Conservation (phyloP, 139 green algal genomes). For the Volvox reticuliferus region DNA sequence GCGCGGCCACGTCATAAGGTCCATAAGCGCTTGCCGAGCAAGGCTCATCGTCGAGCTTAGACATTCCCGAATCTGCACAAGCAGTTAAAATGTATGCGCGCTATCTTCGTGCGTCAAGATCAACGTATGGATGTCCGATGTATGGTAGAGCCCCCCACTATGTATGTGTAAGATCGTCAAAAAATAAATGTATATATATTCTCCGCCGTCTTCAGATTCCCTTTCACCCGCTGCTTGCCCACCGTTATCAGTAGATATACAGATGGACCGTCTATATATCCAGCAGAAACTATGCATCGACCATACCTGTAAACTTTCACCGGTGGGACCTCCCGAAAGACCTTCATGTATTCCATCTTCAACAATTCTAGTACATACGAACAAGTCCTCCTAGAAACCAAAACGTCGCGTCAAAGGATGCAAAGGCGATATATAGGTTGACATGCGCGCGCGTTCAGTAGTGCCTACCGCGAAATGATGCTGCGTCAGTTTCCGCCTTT, state of each 20-base stretch:
- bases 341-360: slow-evolving; percentile 27
- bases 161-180: not conserved
- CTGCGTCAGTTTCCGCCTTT: not conserved
- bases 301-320: not conserved
- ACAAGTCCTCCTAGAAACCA: not conserved
- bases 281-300: too few species aligned
- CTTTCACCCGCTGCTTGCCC: too few species aligned
- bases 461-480: slow-evolving; percentile 27
- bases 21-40: not conserved
- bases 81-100: not conserved
- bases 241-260: too few species aligned
- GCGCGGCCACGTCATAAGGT: slow-evolving; percentile 8
- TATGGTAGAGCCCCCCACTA: not conserved
- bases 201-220: not conserved
- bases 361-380: not conserved
- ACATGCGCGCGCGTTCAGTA: too few species aligned
- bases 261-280: too few species aligned
- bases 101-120: too few species aligned
- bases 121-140: too few species aligned
- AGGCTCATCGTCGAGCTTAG: not conserved
- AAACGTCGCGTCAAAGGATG: not conserved
- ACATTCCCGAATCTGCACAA: not conserved
- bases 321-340: not conserved
- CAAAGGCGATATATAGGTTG: too few species aligned
- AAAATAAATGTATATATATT: not conserved